Percentiles rank a stretch among this genome's conserved stretches.
These are phyloP conservation scores for Luvunga scandens DNA, from an alignment of 345 rosid species.

Conservation along the genomic window DNA sequence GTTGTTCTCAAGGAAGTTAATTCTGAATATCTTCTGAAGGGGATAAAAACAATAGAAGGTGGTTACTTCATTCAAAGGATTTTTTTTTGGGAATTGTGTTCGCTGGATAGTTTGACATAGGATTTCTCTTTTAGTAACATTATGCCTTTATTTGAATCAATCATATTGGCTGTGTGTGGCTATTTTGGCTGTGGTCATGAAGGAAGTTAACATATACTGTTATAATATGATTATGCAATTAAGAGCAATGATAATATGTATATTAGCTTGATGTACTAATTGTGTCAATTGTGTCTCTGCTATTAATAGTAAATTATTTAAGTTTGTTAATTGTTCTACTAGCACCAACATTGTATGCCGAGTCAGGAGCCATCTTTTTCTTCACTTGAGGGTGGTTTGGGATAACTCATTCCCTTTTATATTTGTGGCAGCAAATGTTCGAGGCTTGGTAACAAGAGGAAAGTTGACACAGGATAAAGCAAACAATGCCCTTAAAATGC, in stretches of 20 bases:
- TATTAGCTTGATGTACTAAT: not conserved
- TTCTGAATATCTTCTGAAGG: conserved; percentile 77
- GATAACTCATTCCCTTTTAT: not conserved
- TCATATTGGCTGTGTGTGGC: not conserved
- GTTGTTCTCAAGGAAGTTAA: conserved; percentile 91
- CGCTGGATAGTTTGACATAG: not conserved
- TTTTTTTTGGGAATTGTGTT: no score
- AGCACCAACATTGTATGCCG: not conserved
- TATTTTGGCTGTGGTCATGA: not conserved
- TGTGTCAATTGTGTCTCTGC: not conserved
- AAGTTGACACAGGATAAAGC: conserved; percentile 66
- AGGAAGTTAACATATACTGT: not conserved
- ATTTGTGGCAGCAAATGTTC: conserved; percentile 63
- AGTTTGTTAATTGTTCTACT: not conserved
- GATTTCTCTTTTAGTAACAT: not conserved
- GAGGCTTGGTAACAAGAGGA: conserved; percentile 64
- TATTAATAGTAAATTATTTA: not conserved
- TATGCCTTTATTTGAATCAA: not conserved
- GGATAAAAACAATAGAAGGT: conserved; percentile 80
- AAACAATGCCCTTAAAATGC: conserved; percentile 69
- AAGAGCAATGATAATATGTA: not conserved
- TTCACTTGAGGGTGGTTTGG: not conserved
- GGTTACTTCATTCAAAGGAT: conserved; percentile 6
- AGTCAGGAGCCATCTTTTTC: not conserved
- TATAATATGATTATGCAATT: not conserved